phyloP scores from a whole-genome alignment of 2,329 filamentous ascomycete genomes.

The Coleophoma cylindrospora region DNA sequence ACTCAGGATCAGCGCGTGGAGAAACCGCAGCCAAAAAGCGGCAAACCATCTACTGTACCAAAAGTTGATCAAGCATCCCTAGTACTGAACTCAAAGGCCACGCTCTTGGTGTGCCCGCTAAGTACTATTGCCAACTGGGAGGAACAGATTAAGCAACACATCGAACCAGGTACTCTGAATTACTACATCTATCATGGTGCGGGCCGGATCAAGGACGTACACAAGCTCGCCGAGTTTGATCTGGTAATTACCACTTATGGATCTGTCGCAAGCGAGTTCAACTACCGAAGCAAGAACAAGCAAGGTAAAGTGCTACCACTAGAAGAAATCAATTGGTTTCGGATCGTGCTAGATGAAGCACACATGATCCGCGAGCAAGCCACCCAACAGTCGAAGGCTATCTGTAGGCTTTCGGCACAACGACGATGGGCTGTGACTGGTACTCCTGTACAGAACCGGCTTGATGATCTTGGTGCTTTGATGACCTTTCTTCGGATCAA shows the following conservation, averaged over 20 bases:
- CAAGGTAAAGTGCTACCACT: conserved; percentile 55
- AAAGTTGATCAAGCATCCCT: conserved; percentile 33
- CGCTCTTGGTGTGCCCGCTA: conserved; percentile 81
- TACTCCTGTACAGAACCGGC: conserved; percentile 88
- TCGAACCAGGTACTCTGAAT: conserved; percentile 57
- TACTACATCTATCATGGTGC: conserved; percentile 86
- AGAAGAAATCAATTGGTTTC: conserved; percentile 82
- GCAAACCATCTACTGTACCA: conserved; percentile 20
- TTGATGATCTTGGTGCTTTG: conserved; percentile 84
- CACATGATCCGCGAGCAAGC: conserved; percentile 87
- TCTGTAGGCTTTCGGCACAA: conserved; percentile 72
- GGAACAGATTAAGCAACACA: conserved; percentile 81
- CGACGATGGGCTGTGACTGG: conserved; percentile 96
- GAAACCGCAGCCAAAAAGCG: conserved; percentile 20
- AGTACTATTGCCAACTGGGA: conserved; percentile 95
- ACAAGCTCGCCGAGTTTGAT: conserved; percentile 68
- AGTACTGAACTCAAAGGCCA: conserved; percentile 69
- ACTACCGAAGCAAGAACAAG: conserved; percentile 56
- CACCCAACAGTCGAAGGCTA: conserved; percentile 78
- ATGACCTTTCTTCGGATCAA: conserved; percentile 80
- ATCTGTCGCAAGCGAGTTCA: conserved; percentile 76
- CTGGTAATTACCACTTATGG: conserved; percentile 91
- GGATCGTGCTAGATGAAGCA: conserved; percentile 89
- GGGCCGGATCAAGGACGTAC: conserved; percentile 64
- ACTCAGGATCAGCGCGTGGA: conserved; percentile 20